phyloP scores from a whole-genome alignment of 805 yeast species.

The Lachancea mirantina region DNA sequence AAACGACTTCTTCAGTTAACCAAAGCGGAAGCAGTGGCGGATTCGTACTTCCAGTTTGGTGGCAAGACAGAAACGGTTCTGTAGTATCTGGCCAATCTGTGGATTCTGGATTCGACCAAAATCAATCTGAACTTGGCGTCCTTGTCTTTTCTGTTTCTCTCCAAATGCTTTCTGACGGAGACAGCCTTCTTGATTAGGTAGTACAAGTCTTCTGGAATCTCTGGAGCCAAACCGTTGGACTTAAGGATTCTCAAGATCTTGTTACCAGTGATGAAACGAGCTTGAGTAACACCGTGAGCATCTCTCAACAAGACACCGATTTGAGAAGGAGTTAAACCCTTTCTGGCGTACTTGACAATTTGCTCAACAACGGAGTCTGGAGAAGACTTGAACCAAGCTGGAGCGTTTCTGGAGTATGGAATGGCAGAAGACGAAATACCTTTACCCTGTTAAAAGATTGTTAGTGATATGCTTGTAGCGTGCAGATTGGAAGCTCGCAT shows the following conservation, averaged over 20 bases:
- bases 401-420: slow-evolving; percentile 98
- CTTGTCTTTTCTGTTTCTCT: slow-evolving; percentile 99
- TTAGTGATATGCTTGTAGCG: too few relatives aligned
- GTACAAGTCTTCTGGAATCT: slow-evolving; percentile 99
- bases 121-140: slow-evolving; percentile 99
- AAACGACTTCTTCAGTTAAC: slow-evolving; percentile 78
- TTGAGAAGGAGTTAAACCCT: slow-evolving; percentile 99
- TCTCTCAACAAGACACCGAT: slow-evolving; percentile 99
- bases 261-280: slow-evolving; percentile 97
- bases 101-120: slow-evolving; percentile 99
- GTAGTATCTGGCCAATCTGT: slow-evolving; percentile 99
- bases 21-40: slow-evolving; percentile 99
- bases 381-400: slow-evolving; percentile 98
- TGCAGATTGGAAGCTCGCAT: too few relatives aligned
- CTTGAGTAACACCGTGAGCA: slow-evolving; percentile 99
- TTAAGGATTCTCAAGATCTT: slow-evolving; percentile 98
- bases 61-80: slow-evolving; percentile 98
- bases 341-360: slow-evolving; percentile 98
- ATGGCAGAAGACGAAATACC: slow-evolving; percentile 98
- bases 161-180: slow-evolving; percentile 99
- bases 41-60: slow-evolving; percentile 99
- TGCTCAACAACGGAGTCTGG: slow-evolving; percentile 95
- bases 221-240: slow-evolving; percentile 99
- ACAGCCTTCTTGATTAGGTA: slow-evolving; percentile 99
- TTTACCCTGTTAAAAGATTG: slow-evolving; percentile 63